phyloP scores from a whole-genome alignment of 2,329 filamentous ascomycete species.

The Incumbomyces lentus region DNA sequence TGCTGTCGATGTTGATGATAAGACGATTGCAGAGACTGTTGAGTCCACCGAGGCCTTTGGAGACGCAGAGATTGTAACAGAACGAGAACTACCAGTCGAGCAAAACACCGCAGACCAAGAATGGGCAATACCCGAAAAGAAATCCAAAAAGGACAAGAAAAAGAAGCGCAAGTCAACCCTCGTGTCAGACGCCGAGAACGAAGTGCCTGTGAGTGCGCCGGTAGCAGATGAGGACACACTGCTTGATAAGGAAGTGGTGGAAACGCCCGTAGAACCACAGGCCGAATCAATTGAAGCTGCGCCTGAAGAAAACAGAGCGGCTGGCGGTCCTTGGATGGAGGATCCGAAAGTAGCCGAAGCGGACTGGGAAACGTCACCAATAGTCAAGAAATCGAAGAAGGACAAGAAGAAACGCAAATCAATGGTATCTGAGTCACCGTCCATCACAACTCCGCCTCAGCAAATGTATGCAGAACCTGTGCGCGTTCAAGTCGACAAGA shows the following conservation, averaged over 20 bases:
- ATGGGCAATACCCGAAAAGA: constrained; percentile 22
- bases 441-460: neutral
- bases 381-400: constrained; percentile 17
- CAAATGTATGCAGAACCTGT: neutral
- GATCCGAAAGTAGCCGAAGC: constrained; percentile 1
- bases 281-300: neutral
- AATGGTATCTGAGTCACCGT: neutral
- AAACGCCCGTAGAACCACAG: constrained; percentile 1
- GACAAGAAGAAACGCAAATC: constrained; percentile 13
- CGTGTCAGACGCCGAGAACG: neutral
- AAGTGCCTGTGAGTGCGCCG: neutral
- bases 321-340: neutral
- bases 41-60: neutral
- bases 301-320: neutral
- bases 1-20: neutral
- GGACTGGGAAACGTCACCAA: neutral
- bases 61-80: neutral
- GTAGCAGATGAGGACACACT: neutral
- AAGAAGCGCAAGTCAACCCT: constrained; percentile 6
- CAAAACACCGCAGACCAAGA: constrained; percentile 6
- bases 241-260: neutral
- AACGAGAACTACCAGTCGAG: neutral
- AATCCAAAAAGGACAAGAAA: constrained; percentile 21
- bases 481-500: neutral
- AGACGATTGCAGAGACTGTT: neutral